Conservation (phyloP, 2,329 filamentous ascomycete species). For the Dendrostoma leiphaemia region DNA sequence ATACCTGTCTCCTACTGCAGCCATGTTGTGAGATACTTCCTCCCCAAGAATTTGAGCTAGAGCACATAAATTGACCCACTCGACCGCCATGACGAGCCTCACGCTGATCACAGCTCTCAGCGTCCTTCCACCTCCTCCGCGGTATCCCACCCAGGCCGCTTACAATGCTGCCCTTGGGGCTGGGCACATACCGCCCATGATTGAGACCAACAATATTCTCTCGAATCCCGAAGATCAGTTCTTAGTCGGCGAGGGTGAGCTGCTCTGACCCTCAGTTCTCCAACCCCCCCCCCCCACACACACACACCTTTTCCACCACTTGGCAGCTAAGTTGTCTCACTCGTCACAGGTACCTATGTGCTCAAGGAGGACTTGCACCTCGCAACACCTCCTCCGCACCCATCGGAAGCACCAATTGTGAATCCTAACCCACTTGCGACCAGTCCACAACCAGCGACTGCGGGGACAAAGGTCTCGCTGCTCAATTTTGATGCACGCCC, state of each 20-base stretch:
- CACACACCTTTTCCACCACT: background rate
- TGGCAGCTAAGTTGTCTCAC: slow-evolving; percentile 1
- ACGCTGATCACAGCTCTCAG: slow-evolving; percentile 39
- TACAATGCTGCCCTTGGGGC: slow-evolving; percentile 71
- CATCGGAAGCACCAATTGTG: slow-evolving; percentile 81
- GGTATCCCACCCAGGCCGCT: slow-evolving; percentile 73
- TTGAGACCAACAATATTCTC: slow-evolving; percentile 92
- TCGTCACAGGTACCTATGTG: slow-evolving; percentile 72
- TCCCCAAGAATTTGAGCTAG: background rate
- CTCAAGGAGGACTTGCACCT: slow-evolving; percentile 89
- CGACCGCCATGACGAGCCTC: slow-evolving; percentile 15
- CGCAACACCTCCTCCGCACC: slow-evolving; percentile 91
- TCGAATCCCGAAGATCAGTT: slow-evolving; percentile 85
- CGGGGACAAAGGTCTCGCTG: slow-evolving; percentile 81
- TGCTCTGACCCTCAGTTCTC: background rate
- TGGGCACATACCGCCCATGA: slow-evolving; percentile 68
- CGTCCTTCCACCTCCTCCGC: slow-evolving; percentile 81
- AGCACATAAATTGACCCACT: background rate
- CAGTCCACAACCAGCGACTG: slow-evolving; percentile 75
- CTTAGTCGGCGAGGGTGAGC: slow-evolving; percentile 83
- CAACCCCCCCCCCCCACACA: background rate
- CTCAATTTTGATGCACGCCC: slow-evolving; percentile 66
- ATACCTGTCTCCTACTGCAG: background rate
- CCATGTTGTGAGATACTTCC: slow-evolving; percentile 18
- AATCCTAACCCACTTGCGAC: slow-evolving; percentile 93